Evolutionary conservation across 1,139 yeast genomes (phyloP), one percentile per base, ranked within the genome.

Genomic region (Starmera stellimalicola): DNA sequence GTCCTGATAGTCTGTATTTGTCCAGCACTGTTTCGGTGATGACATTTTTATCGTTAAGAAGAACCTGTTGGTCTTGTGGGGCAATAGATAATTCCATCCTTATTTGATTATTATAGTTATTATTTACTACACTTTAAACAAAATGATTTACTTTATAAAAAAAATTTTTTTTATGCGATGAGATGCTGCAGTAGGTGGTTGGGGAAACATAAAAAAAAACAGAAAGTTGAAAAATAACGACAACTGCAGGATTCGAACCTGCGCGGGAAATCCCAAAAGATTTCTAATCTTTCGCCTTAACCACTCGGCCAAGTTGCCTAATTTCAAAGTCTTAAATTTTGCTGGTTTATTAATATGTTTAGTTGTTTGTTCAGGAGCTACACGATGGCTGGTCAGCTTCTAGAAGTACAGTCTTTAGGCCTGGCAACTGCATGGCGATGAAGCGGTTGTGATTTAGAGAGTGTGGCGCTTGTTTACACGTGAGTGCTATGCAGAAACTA

Each of bases 1-100:
- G 88, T 29, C 95, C 97, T 7, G 95, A 95, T 33, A 77, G 68
- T 55, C 94, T 71, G 61, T 88, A 87, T 60, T 87, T 88, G 47
- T 79, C 88, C 32, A 84, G 54, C 14, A 80, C 77, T 12, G 68
- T 45, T 26, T 69, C 78, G 45, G 65, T 67, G 41, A 85, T 67
- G 34, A 74, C 68, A 56, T 85, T 85, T 57, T 76, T 83, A 48
- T 79, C 79, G 48, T 76, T 78, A 48, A 85, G 68, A 45, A 85
- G 70, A 47, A 78, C 63, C 51, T 80, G 77, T 45, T 87, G 77
- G 55, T 81, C 91, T 49, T 74, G 79, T 51, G 70, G 74, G 43
- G 76, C 77, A 44, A 75, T 70, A 32, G 80, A 77, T 52, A 77
- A 65, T 54, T 76, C 81, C 80, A 73, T 73, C 15, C 28, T 29